Evolutionary conservation across 805 yeast genomes (phyloP).

Genomic region (Metschnikowia drakensbergensis): DNA sequence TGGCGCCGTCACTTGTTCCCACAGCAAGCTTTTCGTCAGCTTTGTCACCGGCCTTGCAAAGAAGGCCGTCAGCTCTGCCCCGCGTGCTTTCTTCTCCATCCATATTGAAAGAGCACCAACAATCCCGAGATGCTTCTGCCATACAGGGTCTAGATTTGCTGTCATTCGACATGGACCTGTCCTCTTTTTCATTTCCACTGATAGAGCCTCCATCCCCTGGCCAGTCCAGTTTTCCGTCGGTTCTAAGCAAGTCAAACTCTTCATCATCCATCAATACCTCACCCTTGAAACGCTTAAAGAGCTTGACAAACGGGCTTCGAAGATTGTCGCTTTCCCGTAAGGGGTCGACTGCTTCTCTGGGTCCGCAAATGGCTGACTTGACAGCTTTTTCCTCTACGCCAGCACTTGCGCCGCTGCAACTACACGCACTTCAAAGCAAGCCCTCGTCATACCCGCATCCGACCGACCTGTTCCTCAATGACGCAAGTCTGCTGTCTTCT

Average conservation of each 20-base stretch:
- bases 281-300: conserved; percentile 36
- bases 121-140: conserved; percentile 7
- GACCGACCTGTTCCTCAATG: conserved; percentile 10
- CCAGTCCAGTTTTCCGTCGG: conserved; percentile 5
- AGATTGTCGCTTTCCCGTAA: conserved; percentile 28
- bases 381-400: conserved; percentile 4
- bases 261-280: conserved; percentile 17
- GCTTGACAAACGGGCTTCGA: conserved; percentile 37
- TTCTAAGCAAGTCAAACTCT: conserved; percentile 2
- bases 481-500: conserved; percentile 14
- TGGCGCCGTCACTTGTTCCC: neutral
- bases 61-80: neutral
- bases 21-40: neutral
- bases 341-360: conserved; percentile 5
- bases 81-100: conserved; percentile 5
- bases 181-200: conserved; percentile 17
- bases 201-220: conserved; percentile 7
- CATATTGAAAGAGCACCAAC: neutral
- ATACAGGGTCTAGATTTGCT: conserved; percentile 28
- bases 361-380: conserved; percentile 3
- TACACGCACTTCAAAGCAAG: neutral
- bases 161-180: conserved; percentile 19
- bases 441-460: conserved; percentile 9
- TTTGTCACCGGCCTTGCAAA: neutral
- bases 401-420: neutral